phyloP scores from a whole-genome alignment of 345 rosid species.

The Rubroshorea leprosula region DNA sequence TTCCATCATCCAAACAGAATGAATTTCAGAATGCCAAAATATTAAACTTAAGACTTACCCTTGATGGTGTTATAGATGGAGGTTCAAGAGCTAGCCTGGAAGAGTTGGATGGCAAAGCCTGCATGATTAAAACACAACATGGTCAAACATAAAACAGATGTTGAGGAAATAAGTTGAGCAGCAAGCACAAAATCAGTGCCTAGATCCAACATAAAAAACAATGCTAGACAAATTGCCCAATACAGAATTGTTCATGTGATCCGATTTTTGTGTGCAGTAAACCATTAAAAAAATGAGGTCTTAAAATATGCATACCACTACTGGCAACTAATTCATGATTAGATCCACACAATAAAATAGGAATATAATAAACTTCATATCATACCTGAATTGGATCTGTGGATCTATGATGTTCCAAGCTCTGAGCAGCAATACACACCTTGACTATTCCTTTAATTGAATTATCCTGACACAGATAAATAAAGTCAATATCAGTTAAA shows the following conservation, averaged over 20 bases:
- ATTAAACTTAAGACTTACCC: constrained; percentile 25
- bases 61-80: constrained; percentile 31
- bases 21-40: background rate
- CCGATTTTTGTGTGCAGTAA: too few species aligned
- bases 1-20: background rate
- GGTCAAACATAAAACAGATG: background rate
- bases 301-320: too few species aligned
- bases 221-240: too few species aligned
- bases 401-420: constrained; percentile 26
- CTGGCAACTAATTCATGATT: background rate
- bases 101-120: constrained; percentile 37
- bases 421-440: constrained; percentile 35
- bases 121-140: constrained; percentile 12
- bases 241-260: too few species aligned
- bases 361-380: background rate
- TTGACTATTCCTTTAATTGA: constrained; percentile 40
- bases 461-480: constrained; percentile 22
- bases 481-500: constrained; percentile 15
- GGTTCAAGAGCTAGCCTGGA: constrained; percentile 31
- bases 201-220: background rate
- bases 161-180: constrained; percentile 4
- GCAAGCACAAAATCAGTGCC: too few species aligned
- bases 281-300: too few species aligned
- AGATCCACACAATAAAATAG: background rate
- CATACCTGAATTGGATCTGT: constrained; percentile 43